These are phyloP conservation scores for Durio zibethinus DNA, from an alignment of 345 rosid species.

Conservation along the genomic window DNA sequence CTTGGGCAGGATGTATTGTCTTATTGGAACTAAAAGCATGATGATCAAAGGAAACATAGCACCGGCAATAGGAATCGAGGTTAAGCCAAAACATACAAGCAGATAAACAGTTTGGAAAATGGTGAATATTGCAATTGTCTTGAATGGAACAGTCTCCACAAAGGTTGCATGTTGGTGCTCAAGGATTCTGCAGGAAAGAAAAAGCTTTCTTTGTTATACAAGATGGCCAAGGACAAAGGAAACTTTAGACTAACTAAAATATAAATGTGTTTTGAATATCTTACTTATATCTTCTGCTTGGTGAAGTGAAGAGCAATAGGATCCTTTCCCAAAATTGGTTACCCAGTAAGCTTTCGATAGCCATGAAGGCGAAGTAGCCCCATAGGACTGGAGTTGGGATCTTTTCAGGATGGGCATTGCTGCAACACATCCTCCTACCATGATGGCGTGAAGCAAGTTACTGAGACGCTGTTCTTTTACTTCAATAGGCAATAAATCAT, in stretches of 20 bases:
- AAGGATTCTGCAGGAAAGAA: slow-evolving; percentile 54
- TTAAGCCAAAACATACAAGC: slow-evolving; percentile 80
- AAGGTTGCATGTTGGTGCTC: slow-evolving; percentile 83
- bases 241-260: not conserved
- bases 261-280: not conserved
- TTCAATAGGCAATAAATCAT: slow-evolving; percentile 76
- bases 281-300: slow-evolving; percentile 78
- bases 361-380: slow-evolving; percentile 93
- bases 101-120: slow-evolving; percentile 75
- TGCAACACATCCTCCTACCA: slow-evolving; percentile 82
- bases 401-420: slow-evolving; percentile 83
- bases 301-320: slow-evolving; percentile 68
- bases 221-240: not conserved
- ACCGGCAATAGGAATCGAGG: slow-evolving; percentile 97
- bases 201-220: not conserved
- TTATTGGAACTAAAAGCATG: slow-evolving; percentile 86
- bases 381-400: slow-evolving; percentile 82
- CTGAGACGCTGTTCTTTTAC: slow-evolving; percentile 79
- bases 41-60: slow-evolving; percentile 89
- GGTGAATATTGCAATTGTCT: slow-evolving; percentile 70
- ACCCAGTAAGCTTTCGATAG: slow-evolving; percentile 80
- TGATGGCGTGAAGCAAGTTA: slow-evolving; percentile 64
- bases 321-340: slow-evolving; percentile 88
- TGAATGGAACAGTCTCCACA: slow-evolving; percentile 92
- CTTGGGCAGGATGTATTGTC: slow-evolving; percentile 83